These are phyloP conservation scores for Yarrowia alimentaria DNA, from an alignment of 805 yeast species.

Conservation along the genomic window DNA sequence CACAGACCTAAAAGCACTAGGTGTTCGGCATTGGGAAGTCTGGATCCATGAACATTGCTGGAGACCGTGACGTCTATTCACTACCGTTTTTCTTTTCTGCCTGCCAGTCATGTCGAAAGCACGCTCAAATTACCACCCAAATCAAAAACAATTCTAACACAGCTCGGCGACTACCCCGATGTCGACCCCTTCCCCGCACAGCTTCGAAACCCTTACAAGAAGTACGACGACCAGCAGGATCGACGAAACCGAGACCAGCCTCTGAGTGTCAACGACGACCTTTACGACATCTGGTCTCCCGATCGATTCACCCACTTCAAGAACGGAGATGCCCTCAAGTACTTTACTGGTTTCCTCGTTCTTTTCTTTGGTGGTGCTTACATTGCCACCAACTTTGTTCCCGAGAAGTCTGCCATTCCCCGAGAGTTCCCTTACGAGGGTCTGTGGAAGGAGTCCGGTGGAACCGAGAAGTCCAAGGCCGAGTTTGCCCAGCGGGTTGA, in stretches of 20 bases:
- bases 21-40: too few species aligned
- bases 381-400: slow-evolving; percentile 52
- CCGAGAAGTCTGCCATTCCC: slow-evolving; percentile 72
- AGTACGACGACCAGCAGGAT: slow-evolving; percentile 77
- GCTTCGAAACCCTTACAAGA: slow-evolving; percentile 64
- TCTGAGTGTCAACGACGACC: slow-evolving; percentile 58
- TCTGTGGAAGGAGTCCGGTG: slow-evolving; percentile 71
- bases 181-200: slow-evolving; percentile 60
- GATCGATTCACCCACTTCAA: slow-evolving; percentile 63
- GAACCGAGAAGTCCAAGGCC: slow-evolving; percentile 40
- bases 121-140: too few species aligned
- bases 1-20: too few species aligned
- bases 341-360: slow-evolving; percentile 58
- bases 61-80: too few species aligned
- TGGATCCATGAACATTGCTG: too few species aligned
- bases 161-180: slow-evolving; percentile 56
- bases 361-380: slow-evolving; percentile 45
- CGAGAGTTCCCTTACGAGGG: slow-evolving; percentile 76
- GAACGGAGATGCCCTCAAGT: slow-evolving; percentile 59
- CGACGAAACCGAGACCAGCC: slow-evolving; percentile 77
- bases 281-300: slow-evolving; percentile 83
- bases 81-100: too few species aligned
- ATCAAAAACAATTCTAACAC: neutral
- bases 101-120: too few species aligned
- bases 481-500: slow-evolving; percentile 36